Percentiles rank a stretch among this genome's conserved stretches.
Evolutionary conservation across 1,284 basidiomycete species (phyloP).

Genomic region (Marasmius tenuissimus): DNA sequence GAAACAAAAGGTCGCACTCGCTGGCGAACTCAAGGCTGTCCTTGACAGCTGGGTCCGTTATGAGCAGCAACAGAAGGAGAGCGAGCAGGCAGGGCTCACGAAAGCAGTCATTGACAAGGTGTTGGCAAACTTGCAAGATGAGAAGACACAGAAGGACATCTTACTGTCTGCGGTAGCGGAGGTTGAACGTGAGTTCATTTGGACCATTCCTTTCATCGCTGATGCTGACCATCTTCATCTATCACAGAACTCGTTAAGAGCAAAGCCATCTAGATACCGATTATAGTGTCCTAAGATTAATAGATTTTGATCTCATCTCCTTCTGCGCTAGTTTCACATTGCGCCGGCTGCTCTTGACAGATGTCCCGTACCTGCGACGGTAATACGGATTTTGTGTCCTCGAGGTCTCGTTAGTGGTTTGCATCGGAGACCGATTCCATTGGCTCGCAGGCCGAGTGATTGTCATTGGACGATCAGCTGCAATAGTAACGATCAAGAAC

Average conservation of each 20-base stretch:
- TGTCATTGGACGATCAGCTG: too few species aligned
- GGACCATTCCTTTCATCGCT: not conserved
- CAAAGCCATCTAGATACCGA: slow-evolving; percentile 43
- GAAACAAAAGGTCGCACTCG: slow-evolving; percentile 85
- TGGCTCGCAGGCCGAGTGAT: too few species aligned
- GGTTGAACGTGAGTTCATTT: slow-evolving; percentile 81
- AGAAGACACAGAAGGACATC: slow-evolving; percentile 93
- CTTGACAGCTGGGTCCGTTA: slow-evolving; percentile 98
- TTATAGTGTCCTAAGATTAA: not conserved
- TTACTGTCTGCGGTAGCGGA: slow-evolving; percentile 84
- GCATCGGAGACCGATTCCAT: too few species aligned
- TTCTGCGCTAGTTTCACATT: too few species aligned
- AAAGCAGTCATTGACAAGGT: slow-evolving; percentile 88
- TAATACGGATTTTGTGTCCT: too few species aligned
- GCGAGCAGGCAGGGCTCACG: slow-evolving; percentile 90
- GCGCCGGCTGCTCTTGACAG: too few species aligned
- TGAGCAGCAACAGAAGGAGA: slow-evolving; percentile 96
- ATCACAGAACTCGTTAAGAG: slow-evolving; percentile 43
- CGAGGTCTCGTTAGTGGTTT: too few species aligned
- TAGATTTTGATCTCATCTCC: slow-evolving; percentile 2
- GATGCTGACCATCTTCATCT: not conserved
- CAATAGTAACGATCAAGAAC: not conserved
- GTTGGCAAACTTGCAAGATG: slow-evolving; percentile 79
- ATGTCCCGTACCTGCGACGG: too few species aligned
- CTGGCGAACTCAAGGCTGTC: slow-evolving; percentile 90